Conservation (phyloP, 805 yeast genomes). For the Zygoascus ofunaensis region DNA sequence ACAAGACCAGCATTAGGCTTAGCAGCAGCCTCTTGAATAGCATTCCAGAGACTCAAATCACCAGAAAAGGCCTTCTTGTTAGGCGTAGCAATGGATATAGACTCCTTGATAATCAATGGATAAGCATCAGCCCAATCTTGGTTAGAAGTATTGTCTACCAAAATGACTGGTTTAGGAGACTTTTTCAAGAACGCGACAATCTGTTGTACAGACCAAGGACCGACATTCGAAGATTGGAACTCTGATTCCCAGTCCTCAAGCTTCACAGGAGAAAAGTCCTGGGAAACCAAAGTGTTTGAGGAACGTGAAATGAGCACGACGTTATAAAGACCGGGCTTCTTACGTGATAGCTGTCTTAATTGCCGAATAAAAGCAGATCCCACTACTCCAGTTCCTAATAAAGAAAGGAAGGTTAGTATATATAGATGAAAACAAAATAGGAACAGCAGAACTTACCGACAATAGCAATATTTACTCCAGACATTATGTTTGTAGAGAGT, state of each 20-base stretch:
- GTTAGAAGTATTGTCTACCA: conserved; percentile 92
- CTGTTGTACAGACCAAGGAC: conserved; percentile 46
- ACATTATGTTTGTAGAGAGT: conserved; percentile 12
- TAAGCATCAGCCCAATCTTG: conserved; percentile 67
- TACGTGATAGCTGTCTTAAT: conserved; percentile 45
- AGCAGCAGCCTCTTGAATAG: conserved; percentile 50
- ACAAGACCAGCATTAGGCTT: conserved; percentile 61
- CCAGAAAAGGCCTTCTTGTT: conserved; percentile 95
- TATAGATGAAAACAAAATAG: background rate
- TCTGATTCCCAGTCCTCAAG: conserved; percentile 47
- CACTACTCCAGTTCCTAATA: conserved; percentile 81
- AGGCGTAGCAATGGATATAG: conserved; percentile 94
- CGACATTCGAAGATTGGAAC: conserved; percentile 37
- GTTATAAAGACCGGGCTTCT: conserved; percentile 52
- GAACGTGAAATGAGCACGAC: conserved; percentile 76
- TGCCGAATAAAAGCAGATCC: conserved; percentile 88
- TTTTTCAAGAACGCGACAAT: conserved; percentile 53
- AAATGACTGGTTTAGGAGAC: conserved; percentile 65
- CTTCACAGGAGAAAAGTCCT: conserved; percentile 64
- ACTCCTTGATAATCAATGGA: conserved; percentile 61
- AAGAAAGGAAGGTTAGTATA: no score
- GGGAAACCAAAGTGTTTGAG: conserved; percentile 54
- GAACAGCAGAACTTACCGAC: conserved; percentile 38
- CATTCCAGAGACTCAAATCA: conserved; percentile 64
- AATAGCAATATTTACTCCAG: conserved; percentile 53